Percentiles rank a stretch among this genome's conserved stretches.
These are phyloP conservation scores for Eucalyptus erythrocorys DNA, from an alignment of 345 rosid species.

Conservation along the genomic window DNA sequence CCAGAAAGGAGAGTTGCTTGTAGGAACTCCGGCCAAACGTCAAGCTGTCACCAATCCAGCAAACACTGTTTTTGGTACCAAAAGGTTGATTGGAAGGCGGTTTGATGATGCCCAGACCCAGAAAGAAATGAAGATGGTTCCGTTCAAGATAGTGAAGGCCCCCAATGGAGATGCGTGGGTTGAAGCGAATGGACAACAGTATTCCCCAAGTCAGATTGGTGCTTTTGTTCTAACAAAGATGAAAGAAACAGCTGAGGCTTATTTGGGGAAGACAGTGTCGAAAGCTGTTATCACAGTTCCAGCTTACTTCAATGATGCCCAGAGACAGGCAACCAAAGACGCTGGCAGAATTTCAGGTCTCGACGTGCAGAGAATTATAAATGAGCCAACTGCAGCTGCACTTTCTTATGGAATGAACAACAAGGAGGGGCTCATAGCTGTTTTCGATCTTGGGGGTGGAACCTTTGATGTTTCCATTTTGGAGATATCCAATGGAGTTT, in stretches of 20 bases:
- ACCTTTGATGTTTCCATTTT: slow-evolving; percentile 80
- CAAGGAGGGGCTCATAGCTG: slow-evolving; percentile 90
- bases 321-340: slow-evolving; percentile 93
- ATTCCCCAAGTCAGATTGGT: slow-evolving; percentile 85
- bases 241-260: slow-evolving; percentile 90
- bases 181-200: slow-evolving; percentile 71
- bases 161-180: slow-evolving; percentile 98
- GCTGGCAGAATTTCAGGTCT: slow-evolving; percentile 93
- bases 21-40: slow-evolving; percentile 89
- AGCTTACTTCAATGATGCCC: slow-evolving; percentile 94
- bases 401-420: slow-evolving; percentile 89
- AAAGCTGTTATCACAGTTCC: slow-evolving; percentile 90
- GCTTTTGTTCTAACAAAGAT: slow-evolving; percentile 79
- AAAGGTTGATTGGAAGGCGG: slow-evolving; percentile 73
- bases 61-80: slow-evolving; percentile 69
- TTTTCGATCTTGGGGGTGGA: slow-evolving; percentile 92
- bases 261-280: slow-evolving; percentile 55
- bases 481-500: slow-evolving; percentile 91
- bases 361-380: slow-evolving; percentile 81
- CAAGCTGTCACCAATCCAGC: slow-evolving; percentile 90
- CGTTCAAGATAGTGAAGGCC: slow-evolving; percentile 74
- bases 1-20: slow-evolving; percentile 64
- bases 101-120: slow-evolving; percentile 73
- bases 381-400: slow-evolving; percentile 96
- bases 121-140: slow-evolving; percentile 87